These are phyloP conservation scores for Elaeagnus macrophylla DNA, from an alignment of 306 rosid genomes.

Conservation along the genomic window DNA sequence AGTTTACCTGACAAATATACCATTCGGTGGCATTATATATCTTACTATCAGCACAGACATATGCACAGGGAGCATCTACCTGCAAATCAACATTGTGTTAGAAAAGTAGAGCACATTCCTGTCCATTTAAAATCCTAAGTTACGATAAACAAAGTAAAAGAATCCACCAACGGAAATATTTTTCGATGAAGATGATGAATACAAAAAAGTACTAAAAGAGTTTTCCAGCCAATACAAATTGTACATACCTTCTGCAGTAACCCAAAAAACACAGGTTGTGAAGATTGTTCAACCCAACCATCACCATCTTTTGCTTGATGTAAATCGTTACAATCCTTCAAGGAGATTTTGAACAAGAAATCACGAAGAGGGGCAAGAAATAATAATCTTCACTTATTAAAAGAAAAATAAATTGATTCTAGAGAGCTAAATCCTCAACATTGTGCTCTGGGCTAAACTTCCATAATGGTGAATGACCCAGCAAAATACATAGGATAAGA, in stretches of 20 bases:
- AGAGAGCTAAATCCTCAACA: slow-evolving; percentile 5
- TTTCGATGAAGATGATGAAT: background rate
- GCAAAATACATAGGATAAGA: slow-evolving; percentile 1
- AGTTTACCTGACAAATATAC: slow-evolving; percentile 91
- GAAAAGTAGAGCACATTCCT: slow-evolving; percentile 8
- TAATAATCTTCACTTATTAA: slow-evolving; percentile 2
- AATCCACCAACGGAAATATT: background rate
- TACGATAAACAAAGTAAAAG: background rate
- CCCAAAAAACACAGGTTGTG: slow-evolving; percentile 82
- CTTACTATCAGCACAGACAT: slow-evolving; percentile 83
- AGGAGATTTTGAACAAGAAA: slow-evolving; percentile 21
- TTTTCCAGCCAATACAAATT: slow-evolving; percentile 5
- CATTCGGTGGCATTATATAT: slow-evolving; percentile 90
- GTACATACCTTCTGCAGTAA: slow-evolving; percentile 77
- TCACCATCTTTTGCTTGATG: slow-evolving; percentile 99
- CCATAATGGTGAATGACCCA: slow-evolving; percentile 18
- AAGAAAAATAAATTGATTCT: slow-evolving; percentile 7
- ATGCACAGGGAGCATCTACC: slow-evolving; percentile 75
- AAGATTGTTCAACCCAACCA: slow-evolving; percentile 98
- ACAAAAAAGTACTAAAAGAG: background rate
- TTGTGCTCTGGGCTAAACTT: background rate
- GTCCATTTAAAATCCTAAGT: background rate
- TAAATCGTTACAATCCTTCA: slow-evolving; percentile 86
- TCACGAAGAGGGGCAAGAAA: slow-evolving; percentile 11
- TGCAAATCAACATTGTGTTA: slow-evolving; percentile 23